These are phyloP conservation scores for Pythium pyrilobum DNA, from an alignment of 352 stramenopile genomes.

Conservation along the genomic window DNA sequence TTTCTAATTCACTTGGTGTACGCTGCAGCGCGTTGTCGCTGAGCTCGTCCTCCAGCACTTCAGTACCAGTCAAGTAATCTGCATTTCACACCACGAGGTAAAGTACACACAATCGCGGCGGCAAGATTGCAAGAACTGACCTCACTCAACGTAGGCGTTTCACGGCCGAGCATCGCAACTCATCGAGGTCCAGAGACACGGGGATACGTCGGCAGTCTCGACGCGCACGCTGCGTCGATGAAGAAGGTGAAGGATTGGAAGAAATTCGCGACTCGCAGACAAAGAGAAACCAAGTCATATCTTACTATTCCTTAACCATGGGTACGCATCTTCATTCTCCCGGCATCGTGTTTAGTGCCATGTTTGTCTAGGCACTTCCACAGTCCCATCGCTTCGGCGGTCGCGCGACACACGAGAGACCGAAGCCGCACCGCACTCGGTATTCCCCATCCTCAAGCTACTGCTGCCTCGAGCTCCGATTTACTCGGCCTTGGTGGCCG, in stretches of 20 bases:
- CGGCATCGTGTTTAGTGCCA: too few relatives aligned
- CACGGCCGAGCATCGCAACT: conserved; percentile 19
- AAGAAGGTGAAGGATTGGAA: background rate
- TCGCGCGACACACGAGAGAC: background rate
- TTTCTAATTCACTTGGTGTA: too few relatives aligned
- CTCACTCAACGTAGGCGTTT: conserved; percentile 9
- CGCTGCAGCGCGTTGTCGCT: conserved; percentile 23
- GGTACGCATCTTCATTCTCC: background rate
- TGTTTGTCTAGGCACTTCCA: too few relatives aligned
- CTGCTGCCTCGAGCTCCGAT: background rate
- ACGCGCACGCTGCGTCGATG: conserved; percentile 1
- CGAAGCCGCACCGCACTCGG: too few relatives aligned
- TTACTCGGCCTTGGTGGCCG: conserved; percentile 32
- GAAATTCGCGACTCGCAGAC: background rate
- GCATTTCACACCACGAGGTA: conserved; percentile 42
- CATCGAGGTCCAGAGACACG: conserved; percentile 28
- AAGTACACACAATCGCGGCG: too few relatives aligned
- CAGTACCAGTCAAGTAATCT: conserved; percentile 33
- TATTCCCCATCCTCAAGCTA: background rate
- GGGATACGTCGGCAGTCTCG: conserved; percentile 8
- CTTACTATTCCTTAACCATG: conserved; percentile 23
- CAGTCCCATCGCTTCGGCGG: background rate
- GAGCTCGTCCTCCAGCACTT: conserved; percentile 25
- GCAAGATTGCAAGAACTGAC: background rate
- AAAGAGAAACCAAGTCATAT: conserved; percentile 22